These are phyloP conservation scores for Nakataea oryzae DNA, from an alignment of 2,329 filamentous ascomycete genomes.

Conservation along the genomic window DNA sequence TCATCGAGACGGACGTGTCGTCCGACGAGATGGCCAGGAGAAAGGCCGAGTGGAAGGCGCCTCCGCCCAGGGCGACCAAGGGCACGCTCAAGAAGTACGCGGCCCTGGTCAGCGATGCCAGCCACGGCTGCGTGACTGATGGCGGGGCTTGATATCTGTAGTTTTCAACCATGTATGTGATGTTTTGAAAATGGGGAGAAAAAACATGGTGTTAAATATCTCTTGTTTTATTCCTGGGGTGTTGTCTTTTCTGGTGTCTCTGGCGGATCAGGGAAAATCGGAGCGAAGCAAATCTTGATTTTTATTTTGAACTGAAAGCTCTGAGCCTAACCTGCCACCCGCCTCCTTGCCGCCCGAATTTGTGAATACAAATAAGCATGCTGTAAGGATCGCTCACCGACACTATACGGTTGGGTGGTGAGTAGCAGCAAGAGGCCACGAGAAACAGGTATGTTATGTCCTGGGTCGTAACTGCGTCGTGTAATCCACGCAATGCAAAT, in stretches of 20 bases:
- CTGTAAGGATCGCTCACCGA: neutral
- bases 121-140: slow-evolving; percentile 49
- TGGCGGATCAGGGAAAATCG: neutral
- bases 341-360: neutral
- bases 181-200: neutral
- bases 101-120: slow-evolving; percentile 44
- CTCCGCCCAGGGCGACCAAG: slow-evolving; percentile 44
- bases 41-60: slow-evolving; percentile 50
- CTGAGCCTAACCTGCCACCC: neutral
- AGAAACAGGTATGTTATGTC: neutral
- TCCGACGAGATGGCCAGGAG: slow-evolving; percentile 53
- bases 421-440: neutral
- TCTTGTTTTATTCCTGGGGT: neutral
- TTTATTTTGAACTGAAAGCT: neutral
- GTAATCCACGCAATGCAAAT: neutral
- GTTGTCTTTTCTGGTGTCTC: neutral
- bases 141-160: slow-evolving; percentile 13
- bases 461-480: neutral
- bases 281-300: neutral
- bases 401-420: no score
- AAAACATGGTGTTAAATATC: neutral
- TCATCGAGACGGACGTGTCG: slow-evolving; percentile 56
- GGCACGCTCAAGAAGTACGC: slow-evolving; percentile 67
- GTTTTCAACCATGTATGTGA: neutral
- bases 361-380: neutral